Base-by-base conservation (phyloP, 148 eudicot genomes). In the Nepenthes gracilis region DNA sequence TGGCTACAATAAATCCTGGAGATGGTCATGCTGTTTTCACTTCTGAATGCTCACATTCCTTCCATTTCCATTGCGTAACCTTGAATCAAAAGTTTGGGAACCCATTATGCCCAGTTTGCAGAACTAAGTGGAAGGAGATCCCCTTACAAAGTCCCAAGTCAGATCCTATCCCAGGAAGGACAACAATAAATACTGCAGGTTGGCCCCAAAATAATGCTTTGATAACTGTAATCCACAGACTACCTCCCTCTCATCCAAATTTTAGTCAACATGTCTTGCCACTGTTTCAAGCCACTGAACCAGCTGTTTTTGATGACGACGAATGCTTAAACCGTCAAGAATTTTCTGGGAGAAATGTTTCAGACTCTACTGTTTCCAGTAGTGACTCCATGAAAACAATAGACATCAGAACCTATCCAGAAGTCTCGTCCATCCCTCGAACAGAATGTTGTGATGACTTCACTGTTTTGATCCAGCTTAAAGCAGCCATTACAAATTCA, bases 41-140 rank as follows among this genome's bases (percentile, higher is more conserved):
- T 13, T 92, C 97, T 1, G 97, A 90, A 74, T 90, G 97, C 75
- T 79, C 92, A 4, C 97, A 90, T 66, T 70, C 97, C 48, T 90
- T 87, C 70, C 97, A 90, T 70, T 90, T 80, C 75, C 78, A 79
- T 47, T 90, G 97, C 66, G 87, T 90, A 49, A 69, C 83, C 47
- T 84, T 88, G 32, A 82, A 79, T 61, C 91, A 87, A 59, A 87
- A 82, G 69, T 88, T 84, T 52, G 95, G 97, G 6, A 84, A 84
- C 66, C 81, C 70, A 63, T 55, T 80, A 45, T 90, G 97, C 85
- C 97, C 97, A 3, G 75, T 87, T 56, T 90, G 97, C 71, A 65
- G 91, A 69, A 86, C 91, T 49, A 77, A 78, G 57, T 90, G 97
- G 97, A 84, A 74, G 60, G 97, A 87, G 66, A 71, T 90, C 49